phyloP scores from a whole-genome alignment of 768 basidiomycete genomes.

The Serendipita sp. region DNA sequence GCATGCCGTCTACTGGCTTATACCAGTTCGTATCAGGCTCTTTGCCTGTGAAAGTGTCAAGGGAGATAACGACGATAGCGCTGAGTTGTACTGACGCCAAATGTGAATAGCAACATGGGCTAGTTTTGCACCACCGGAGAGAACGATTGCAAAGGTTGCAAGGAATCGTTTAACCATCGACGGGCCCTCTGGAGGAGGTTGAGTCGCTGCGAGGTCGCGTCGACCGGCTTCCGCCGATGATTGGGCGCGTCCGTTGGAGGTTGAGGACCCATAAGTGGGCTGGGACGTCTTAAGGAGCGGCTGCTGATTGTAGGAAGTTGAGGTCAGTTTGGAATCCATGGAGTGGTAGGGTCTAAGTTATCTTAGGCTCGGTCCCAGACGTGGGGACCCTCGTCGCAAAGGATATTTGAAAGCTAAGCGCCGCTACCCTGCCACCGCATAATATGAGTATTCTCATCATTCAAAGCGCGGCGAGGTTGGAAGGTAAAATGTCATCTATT shows the following conservation, averaged over 20 bases:
- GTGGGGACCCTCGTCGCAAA: no score
- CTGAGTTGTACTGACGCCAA: neutral
- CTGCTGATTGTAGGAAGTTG: neutral
- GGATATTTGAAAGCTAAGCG: no score
- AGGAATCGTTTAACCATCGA: neutral
- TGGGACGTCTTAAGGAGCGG: neutral
- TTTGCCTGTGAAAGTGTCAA: neutral
- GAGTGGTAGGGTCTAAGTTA: neutral
- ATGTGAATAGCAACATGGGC: neutral
- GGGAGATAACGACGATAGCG: neutral
- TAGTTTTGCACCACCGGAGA: neutral
- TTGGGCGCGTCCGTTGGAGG: neutral
- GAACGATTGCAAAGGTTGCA: neutral
- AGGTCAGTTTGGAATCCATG: neutral
- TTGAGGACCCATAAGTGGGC: neutral
- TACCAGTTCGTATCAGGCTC: neutral
- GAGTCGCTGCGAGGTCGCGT: neutral
- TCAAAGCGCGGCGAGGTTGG: no score
- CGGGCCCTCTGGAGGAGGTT: neutral
- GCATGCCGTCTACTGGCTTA: conserved; percentile 1
- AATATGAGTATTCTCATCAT: no score
- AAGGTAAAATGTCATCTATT: no score
- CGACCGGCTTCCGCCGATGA: neutral
- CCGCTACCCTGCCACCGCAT: no score
- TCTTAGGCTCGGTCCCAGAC: no score